These are phyloP conservation scores for Stevia rebaudiana DNA, from an alignment of 140 eudicot genomes.

Conservation along the genomic window DNA sequence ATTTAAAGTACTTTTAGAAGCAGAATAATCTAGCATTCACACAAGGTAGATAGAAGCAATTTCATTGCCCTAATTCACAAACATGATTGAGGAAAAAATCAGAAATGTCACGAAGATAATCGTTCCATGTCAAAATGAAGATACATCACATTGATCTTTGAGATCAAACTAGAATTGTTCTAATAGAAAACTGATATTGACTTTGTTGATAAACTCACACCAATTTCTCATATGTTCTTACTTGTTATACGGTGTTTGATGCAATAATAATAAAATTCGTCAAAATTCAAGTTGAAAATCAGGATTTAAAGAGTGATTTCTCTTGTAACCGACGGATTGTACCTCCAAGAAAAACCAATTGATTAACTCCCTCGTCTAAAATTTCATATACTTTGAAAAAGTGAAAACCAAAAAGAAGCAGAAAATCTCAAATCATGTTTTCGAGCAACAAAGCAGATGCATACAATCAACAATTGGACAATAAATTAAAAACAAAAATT, in stretches of 20 bases:
- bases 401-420: conserved; percentile 6
- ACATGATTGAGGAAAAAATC: background rate
- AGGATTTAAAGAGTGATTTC: background rate
- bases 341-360: conserved; percentile 5
- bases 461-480: conserved; percentile 16
- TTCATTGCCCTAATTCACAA: conserved; percentile 1
- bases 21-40: background rate
- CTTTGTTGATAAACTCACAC: background rate
- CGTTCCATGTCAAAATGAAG: background rate
- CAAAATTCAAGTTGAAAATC: background rate
- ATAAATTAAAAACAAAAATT: background rate
- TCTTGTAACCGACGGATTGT: conserved; percentile 12
- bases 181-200: conserved; percentile 2
- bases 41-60: background rate
- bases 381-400: background rate
- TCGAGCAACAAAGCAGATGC: conserved; percentile 19
- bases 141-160: conserved; percentile 7
- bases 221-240: background rate
- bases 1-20: no score
- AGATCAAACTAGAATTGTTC: conserved; percentile 15
- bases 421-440: conserved; percentile 8
- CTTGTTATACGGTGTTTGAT: background rate
- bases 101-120: conserved; percentile 1
- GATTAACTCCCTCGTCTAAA: background rate
- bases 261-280: background rate